Percentiles rank a stretch among this genome's conserved stretches.
Conservation (phyloP, 371 early-diverging fungal species). For the Paraphysoderma sedebokerense region DNA sequence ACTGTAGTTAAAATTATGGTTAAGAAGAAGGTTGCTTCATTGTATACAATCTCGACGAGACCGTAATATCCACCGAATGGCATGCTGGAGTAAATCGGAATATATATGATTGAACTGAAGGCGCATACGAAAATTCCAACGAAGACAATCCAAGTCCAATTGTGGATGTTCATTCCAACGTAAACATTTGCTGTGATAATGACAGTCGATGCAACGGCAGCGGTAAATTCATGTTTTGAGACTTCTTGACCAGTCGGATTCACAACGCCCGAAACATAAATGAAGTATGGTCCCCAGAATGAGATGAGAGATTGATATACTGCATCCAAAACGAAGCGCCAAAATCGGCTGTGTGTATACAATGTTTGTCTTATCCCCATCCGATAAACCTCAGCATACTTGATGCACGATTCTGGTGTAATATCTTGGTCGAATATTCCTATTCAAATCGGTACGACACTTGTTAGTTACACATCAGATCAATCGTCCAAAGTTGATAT, state of each 20-base stretch:
- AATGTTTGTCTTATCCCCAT: slow-evolving; percentile 66
- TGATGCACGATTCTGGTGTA: slow-evolving; percentile 40
- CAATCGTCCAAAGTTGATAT: not conserved
- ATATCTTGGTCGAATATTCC: slow-evolving; percentile 89
- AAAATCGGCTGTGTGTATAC: slow-evolving; percentile 65
- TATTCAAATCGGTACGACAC: slow-evolving; percentile 2
- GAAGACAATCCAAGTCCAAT: slow-evolving; percentile 51
- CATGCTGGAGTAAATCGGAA: slow-evolving; percentile 24
- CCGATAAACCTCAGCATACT: slow-evolving; percentile 71
- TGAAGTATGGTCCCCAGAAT: slow-evolving; percentile 47
- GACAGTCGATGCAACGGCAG: slow-evolving; percentile 49
- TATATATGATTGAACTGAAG: slow-evolving; percentile 27
- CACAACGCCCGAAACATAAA: slow-evolving; percentile 20
- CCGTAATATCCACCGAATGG: slow-evolving; percentile 15
- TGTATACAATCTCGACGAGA: slow-evolving; percentile 19
- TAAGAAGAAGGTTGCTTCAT: slow-evolving; percentile 28
- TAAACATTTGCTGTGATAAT: slow-evolving; percentile 65
- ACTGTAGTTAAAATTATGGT: slow-evolving; percentile 18
- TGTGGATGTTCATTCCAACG: slow-evolving; percentile 49
- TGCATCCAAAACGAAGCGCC: slow-evolving; percentile 61
- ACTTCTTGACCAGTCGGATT: slow-evolving; percentile 31
- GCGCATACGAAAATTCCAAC: slow-evolving; percentile 25
- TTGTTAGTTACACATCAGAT: not conserved
- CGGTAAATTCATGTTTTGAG: no score
- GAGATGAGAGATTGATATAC: slow-evolving; percentile 74